phyloP scores from a whole-genome alignment of 2,329 filamentous ascomycete genomes.

The Rhynchosporium secalis region DNA sequence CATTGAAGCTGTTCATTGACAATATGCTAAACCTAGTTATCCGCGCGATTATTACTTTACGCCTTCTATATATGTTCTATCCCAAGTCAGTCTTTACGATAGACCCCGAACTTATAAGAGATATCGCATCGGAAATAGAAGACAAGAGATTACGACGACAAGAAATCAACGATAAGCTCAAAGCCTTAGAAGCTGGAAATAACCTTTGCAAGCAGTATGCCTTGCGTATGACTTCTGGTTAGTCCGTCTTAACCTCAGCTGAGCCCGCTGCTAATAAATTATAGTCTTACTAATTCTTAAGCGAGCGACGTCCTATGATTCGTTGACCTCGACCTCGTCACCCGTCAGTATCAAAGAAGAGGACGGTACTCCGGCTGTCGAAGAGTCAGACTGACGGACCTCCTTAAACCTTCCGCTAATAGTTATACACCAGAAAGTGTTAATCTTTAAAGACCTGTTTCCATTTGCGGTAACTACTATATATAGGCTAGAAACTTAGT shows the following conservation, averaged over 20 bases:
- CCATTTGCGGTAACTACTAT: too few relatives aligned
- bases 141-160: conserved; percentile 19
- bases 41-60: conserved; percentile 19
- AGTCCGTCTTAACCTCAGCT: too few relatives aligned
- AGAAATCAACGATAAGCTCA: too few relatives aligned
- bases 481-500: too few relatives aligned
- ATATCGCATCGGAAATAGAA: conserved; percentile 24
- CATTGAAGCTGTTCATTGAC: conserved; percentile 26
- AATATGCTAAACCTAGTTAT: conserved; percentile 27
- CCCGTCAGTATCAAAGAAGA: conserved; percentile 2
- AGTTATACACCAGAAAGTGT: background rate
- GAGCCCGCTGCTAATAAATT: too few relatives aligned
- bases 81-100: conserved; percentile 24
- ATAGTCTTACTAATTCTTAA: conserved; percentile 14
- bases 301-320: conserved; percentile 9
- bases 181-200: too few relatives aligned
- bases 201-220: too few relatives aligned
- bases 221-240: too few relatives aligned
- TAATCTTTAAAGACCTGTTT: background rate
- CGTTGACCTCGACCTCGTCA: conserved; percentile 11
- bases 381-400: conserved; percentile 9
- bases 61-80: conserved; percentile 19
- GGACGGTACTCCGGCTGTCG: conserved; percentile 11
- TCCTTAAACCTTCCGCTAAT: background rate
- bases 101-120: conserved; percentile 16